These are phyloP conservation scores for Pyrrhoderma lamaoense DNA, from an alignment of 1,284 basidiomycete genomes.

Conservation along the genomic window DNA sequence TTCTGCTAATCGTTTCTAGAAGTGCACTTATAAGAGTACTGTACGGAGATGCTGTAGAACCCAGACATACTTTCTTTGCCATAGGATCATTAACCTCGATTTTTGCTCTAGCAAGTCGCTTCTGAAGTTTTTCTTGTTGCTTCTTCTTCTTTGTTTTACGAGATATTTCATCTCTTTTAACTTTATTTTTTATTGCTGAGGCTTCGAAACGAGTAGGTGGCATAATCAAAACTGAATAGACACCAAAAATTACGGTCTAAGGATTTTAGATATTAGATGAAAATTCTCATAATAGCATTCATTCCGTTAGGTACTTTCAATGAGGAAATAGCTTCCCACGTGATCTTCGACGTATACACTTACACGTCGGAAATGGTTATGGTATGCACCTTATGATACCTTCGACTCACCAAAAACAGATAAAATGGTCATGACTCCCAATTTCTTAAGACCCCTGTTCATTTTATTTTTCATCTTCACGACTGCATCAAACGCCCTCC, in stretches of 20 bases:
- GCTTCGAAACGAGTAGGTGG: slow-evolving; percentile 38
- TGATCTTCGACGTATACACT: not conserved
- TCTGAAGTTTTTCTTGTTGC: slow-evolving; percentile 74
- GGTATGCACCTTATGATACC: not conserved
- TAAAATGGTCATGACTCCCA: not conserved
- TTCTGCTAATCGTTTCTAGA: slow-evolving; percentile 70
- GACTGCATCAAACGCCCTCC: slow-evolving; percentile 44
- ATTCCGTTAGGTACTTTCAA: not conserved
- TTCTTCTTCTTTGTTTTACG: slow-evolving; percentile 76
- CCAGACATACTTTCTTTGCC: slow-evolving; percentile 45
- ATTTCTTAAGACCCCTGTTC: not conserved
- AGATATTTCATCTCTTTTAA: slow-evolving; percentile 73
- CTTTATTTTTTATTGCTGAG: slow-evolving; percentile 74
- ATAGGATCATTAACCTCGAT: slow-evolving; percentile 63
- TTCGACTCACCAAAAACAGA: not conserved
- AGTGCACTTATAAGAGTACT: not conserved
- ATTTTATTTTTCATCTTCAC: slow-evolving; percentile 2
- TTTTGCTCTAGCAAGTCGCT: slow-evolving; percentile 69
- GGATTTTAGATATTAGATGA: not conserved
- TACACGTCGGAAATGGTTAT: not conserved
- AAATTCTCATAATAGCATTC: not conserved
- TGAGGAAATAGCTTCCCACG: not conserved
- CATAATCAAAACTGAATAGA: slow-evolving; percentile 1
- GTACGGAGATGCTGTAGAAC: not conserved
- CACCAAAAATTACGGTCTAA: not conserved